Conservation (phyloP, 2,329 filamentous ascomycete species). For the Tolypocladium pustulatum region DNA sequence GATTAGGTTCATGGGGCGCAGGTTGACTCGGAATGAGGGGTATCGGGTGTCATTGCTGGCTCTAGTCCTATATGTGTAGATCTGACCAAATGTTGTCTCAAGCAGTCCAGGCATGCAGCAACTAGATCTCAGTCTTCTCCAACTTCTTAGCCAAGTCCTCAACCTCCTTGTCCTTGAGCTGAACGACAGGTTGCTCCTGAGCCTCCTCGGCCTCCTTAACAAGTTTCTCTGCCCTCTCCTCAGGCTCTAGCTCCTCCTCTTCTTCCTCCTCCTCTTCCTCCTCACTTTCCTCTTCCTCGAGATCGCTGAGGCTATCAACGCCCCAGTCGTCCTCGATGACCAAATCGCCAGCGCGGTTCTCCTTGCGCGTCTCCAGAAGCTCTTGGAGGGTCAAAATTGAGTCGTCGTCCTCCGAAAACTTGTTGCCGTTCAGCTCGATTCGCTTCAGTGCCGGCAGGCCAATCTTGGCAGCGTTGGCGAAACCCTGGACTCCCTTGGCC, state of each 20-base stretch:
- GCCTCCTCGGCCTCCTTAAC: slow-evolving; percentile 60
- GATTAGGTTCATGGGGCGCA: neutral
- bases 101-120: neutral
- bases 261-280: slow-evolving; percentile 63
- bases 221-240: slow-evolving; percentile 59
- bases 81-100: slow-evolving; percentile 2
- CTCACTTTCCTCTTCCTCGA: slow-evolving; percentile 65
- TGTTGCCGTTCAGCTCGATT: slow-evolving; percentile 93
- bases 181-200: slow-evolving; percentile 62
- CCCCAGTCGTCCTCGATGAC: slow-evolving; percentile 75
- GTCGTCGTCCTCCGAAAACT: slow-evolving; percentile 77
- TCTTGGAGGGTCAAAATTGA: slow-evolving; percentile 58
- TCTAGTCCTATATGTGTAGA: slow-evolving; percentile 5
- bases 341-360: slow-evolving; percentile 54
- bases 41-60: slow-evolving; percentile 19
- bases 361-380: slow-evolving; percentile 67
- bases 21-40: slow-evolving; percentile 5
- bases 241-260: slow-evolving; percentile 49
- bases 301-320: slow-evolving; percentile 74
- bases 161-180: slow-evolving; percentile 65
- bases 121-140: slow-evolving; percentile 54
- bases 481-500: slow-evolving; percentile 57
- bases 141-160: slow-evolving; percentile 70
- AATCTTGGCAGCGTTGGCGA: slow-evolving; percentile 57
- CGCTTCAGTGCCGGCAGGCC: slow-evolving; percentile 68